Evolutionary conservation across 768 basidiomycete species (phyloP).

Genomic region (Pleurotus tuoliensis): DNA sequence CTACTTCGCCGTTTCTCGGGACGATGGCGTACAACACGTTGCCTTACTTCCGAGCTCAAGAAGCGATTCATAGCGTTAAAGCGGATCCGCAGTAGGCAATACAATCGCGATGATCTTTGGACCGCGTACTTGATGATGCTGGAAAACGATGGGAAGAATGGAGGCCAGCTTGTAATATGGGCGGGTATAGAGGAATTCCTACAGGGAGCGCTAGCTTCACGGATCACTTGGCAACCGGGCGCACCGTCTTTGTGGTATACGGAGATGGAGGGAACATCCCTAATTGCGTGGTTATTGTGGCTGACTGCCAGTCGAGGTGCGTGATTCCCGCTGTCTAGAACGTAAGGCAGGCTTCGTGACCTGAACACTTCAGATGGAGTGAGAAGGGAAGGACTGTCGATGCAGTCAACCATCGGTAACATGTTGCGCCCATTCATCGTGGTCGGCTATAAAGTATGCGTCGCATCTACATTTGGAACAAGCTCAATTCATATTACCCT

Average conservation of each 20-base stretch:
- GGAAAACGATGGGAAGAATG: conserved; percentile 48
- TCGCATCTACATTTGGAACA: background rate
- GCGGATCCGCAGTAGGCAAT: conserved; percentile 30
- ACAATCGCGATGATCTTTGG: conserved; percentile 44
- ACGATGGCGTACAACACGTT: conserved; percentile 31
- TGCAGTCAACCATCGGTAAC: conserved; percentile 23
- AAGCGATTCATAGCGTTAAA: conserved; percentile 36
- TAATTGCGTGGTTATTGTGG: conserved; percentile 46
- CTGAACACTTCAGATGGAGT: conserved; percentile 25
- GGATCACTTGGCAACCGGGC: conserved; percentile 6
- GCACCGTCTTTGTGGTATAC: conserved; percentile 15
- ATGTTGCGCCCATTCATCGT: conserved; percentile 37
- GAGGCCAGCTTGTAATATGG: conserved; percentile 37
- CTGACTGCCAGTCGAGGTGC: conserved; percentile 36
- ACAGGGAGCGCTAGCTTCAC: conserved; percentile 15
- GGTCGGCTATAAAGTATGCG: conserved; percentile 36
- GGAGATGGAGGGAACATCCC: conserved; percentile 32
- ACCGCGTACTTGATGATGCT: conserved; percentile 47
- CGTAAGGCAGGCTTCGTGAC: background rate
- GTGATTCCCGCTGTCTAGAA: conserved; percentile 8
- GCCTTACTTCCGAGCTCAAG: conserved; percentile 39
- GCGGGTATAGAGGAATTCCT: conserved; percentile 19
- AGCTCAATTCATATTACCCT: background rate
- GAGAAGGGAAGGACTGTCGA: conserved; percentile 20
- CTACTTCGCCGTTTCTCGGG: conserved; percentile 32